A percentile compares a stretch with the other conserved stretches of the same genome.
These are phyloP conservation scores for Daedaleopsis sinensis DNA, from an alignment of 768 basidiomycete species.

Conservation along the genomic window DNA sequence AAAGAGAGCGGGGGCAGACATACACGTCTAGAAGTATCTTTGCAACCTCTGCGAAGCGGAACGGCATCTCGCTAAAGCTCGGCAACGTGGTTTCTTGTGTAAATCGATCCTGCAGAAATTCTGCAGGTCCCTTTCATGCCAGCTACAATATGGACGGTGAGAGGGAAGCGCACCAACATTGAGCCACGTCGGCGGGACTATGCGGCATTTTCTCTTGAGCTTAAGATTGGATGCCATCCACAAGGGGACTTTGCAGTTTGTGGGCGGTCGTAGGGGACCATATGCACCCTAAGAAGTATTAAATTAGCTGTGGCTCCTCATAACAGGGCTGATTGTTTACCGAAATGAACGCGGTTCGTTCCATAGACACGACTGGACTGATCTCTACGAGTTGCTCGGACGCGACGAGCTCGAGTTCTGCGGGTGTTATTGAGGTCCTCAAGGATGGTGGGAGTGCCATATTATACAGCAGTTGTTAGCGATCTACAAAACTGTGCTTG, in stretches of 20 bases:
- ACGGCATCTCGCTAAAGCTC: slow-evolving; percentile 80
- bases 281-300: slow-evolving; percentile 74
- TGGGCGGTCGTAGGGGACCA: slow-evolving; percentile 90
- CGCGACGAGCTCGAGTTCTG: slow-evolving; percentile 88
- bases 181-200: slow-evolving; percentile 90
- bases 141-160: too few species aligned
- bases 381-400: slow-evolving; percentile 85
- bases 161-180: slow-evolving; percentile 61
- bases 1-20: slow-evolving; percentile 32
- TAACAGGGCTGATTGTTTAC: slow-evolving; percentile 41
- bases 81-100: slow-evolving; percentile 72
- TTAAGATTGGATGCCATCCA: slow-evolving; percentile 98
- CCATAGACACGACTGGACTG: slow-evolving; percentile 88
- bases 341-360: slow-evolving; percentile 89
- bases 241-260: slow-evolving; percentile 82
- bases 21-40: slow-evolving; percentile 94
- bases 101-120: slow-evolving; percentile 78
- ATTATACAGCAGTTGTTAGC: background rate
- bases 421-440: slow-evolving; percentile 73
- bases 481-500: background rate
- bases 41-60: slow-evolving; percentile 87
- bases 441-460: slow-evolving; percentile 84
- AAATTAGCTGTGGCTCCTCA: background rate
- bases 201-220: slow-evolving; percentile 91
- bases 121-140: slow-evolving; percentile 40